phyloP scores from a whole-genome alignment of 2,329 filamentous ascomycete species.

The Penicillium sp. region DNA sequence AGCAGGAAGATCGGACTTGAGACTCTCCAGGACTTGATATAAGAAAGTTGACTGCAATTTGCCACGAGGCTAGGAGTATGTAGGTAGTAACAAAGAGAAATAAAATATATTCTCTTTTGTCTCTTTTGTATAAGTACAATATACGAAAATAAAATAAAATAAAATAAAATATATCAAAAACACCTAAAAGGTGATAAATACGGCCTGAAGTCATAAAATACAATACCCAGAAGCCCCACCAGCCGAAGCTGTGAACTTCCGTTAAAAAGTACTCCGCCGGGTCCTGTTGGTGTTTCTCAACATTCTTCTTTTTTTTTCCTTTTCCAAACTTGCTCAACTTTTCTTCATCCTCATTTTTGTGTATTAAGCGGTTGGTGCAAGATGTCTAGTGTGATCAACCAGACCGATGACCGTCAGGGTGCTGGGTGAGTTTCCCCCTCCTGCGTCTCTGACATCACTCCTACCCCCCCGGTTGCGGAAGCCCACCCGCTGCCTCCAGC shows the following conservation, averaged over 20 bases:
- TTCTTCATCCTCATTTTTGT: conserved; percentile 13
- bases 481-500: conserved; percentile 8
- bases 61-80: conserved; percentile 1
- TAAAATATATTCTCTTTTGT: not conserved
- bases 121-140: too few species aligned
- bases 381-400: conserved; percentile 54
- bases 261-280: conserved; percentile 38
- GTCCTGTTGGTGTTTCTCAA: conserved; percentile 26
- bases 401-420: conserved; percentile 49
- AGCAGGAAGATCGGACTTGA: not conserved
- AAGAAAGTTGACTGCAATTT: not conserved
- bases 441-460: conserved; percentile 41
- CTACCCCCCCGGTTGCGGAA: conserved; percentile 24
- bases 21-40: not conserved
- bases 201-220: conserved; percentile 17
- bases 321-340: conserved; percentile 2
- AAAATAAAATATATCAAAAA: not conserved
- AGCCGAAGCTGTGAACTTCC: conserved; percentile 20
- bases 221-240: conserved; percentile 22
- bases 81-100: not conserved
- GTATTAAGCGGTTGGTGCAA: conserved; percentile 16
- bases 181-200: conserved; percentile 7
- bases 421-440: conserved; percentile 49
- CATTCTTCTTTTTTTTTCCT: conserved; percentile 18
- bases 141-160: too few species aligned